phyloP scores from a whole-genome alignment of 192 early-diverging fungal genomes.

The Dimargaris xerosporica region DNA sequence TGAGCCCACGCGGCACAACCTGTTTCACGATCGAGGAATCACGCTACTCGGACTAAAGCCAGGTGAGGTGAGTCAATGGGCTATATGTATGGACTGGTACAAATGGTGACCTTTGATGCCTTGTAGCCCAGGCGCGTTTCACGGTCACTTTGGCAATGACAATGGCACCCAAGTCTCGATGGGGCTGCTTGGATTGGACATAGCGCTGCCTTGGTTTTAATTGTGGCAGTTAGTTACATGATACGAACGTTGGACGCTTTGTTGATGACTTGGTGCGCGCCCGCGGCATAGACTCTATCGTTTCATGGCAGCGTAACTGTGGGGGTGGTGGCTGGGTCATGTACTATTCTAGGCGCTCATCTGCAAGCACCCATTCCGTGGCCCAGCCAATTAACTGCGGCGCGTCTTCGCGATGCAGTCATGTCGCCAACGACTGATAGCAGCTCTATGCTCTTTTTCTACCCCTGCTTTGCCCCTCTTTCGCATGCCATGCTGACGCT shows the following conservation, averaged over 20 bases:
- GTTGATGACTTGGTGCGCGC: no score
- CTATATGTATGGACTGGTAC: no score
- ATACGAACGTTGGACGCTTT: no score
- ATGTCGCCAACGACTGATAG: not conserved
- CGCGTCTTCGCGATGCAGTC: not conserved
- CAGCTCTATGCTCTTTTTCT: no score
- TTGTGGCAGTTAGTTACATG: no score
- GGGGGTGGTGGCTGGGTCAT: not conserved
- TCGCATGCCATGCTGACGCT: not conserved
- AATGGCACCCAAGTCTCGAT: no score
- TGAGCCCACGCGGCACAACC: not conserved
- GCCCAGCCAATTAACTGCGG: not conserved
- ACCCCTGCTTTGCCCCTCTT: not conserved
- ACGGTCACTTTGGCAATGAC: no score
- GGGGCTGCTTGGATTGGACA: no score
- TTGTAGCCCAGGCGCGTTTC: no score
- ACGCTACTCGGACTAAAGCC: not conserved
- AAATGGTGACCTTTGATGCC: no score
- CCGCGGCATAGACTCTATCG: not conserved
- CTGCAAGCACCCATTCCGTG: not conserved
- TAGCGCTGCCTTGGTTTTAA: no score
- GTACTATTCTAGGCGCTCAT: not conserved
- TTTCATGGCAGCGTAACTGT: slow-evolving; percentile 3
- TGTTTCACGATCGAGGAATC: not conserved
- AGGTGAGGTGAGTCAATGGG: no score